Evolutionary conservation across 306 rosid genomes (phyloP).

Genomic region (Casuarina glauca): DNA sequence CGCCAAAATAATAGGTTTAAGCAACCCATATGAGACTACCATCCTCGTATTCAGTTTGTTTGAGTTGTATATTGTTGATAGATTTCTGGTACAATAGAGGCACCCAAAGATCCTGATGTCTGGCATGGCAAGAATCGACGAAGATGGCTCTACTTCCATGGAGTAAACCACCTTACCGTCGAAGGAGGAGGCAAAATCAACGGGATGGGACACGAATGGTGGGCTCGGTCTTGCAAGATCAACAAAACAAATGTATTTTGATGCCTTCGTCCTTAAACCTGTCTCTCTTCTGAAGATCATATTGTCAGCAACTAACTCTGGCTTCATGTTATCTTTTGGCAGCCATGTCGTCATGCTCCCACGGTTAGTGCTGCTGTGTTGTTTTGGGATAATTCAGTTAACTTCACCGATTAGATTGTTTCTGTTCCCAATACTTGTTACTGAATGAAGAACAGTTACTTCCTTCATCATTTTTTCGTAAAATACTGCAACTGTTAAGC

Average conservation of each 20-base stretch:
- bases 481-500: conserved; percentile 29
- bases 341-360: conserved; percentile 86
- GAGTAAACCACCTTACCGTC: conserved; percentile 68
- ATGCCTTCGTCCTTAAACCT: conserved; percentile 26
- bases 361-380: conserved; percentile 58
- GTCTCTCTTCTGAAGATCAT: conserved; percentile 27
- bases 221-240: conserved; percentile 84
- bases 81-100: conserved; percentile 72
- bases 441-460: background rate
- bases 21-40: background rate
- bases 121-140: conserved; percentile 63
- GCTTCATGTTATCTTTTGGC: conserved; percentile 42
- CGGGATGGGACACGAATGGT: conserved; percentile 94
- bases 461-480: conserved; percentile 14
- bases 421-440: background rate
- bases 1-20: background rate
- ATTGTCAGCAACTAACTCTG: conserved; percentile 23
- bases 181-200: conserved; percentile 79
- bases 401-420: conserved; percentile 7
- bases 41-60: conserved; percentile 6
- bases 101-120: conserved; percentile 66
- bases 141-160: conserved; percentile 73
- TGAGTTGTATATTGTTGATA: conserved; percentile 25
- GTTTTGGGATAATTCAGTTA: conserved; percentile 6
- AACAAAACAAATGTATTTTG: conserved; percentile 59